Evolutionary conservation across 306 rosid genomes (phyloP).

Genomic region (Bauhinia variegata): DNA sequence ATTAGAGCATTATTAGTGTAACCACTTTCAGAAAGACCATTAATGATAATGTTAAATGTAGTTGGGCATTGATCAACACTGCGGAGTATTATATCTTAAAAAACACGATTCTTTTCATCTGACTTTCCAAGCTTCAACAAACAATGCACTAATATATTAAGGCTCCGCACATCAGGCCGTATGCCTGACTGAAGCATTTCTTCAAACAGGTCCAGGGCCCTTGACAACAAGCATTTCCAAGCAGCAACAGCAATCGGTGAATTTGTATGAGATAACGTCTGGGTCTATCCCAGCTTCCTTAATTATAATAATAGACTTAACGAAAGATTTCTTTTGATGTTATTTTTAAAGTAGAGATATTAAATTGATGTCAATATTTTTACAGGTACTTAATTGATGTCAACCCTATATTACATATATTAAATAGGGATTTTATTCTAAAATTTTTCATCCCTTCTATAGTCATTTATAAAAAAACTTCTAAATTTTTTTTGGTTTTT

Average conservation of each 20-base stretch:
- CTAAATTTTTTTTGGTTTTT: too few species aligned
- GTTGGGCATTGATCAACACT: conserved; percentile 44
- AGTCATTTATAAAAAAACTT: too few species aligned
- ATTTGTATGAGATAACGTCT: conserved; percentile 71
- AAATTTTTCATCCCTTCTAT: too few species aligned
- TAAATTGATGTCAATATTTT: too few species aligned
- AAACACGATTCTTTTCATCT: conserved; percentile 64
- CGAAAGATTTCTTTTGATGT: too few species aligned
- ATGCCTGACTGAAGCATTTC: conserved; percentile 69
- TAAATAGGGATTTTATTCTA: too few species aligned
- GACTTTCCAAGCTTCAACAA: conserved; percentile 73
- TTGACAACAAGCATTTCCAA: conserved; percentile 40
- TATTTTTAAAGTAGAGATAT: too few species aligned
- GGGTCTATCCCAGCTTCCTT: conserved; percentile 71
- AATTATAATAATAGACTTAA: too few species aligned
- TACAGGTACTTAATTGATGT: too few species aligned
- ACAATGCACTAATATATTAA: conserved; percentile 72
- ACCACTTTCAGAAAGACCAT: conserved; percentile 70
- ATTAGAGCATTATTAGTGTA: conserved; percentile 57
- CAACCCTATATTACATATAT: too few species aligned
- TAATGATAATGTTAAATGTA: conserved; percentile 69
- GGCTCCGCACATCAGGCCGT: conserved; percentile 68
- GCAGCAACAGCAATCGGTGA: conserved; percentile 63
- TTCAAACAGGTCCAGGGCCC: conserved; percentile 60
- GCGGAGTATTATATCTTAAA: conserved; percentile 46